Base-by-base conservation (phyloP, 164 flowering plant species). In the Dillenia turbinata region DNA sequence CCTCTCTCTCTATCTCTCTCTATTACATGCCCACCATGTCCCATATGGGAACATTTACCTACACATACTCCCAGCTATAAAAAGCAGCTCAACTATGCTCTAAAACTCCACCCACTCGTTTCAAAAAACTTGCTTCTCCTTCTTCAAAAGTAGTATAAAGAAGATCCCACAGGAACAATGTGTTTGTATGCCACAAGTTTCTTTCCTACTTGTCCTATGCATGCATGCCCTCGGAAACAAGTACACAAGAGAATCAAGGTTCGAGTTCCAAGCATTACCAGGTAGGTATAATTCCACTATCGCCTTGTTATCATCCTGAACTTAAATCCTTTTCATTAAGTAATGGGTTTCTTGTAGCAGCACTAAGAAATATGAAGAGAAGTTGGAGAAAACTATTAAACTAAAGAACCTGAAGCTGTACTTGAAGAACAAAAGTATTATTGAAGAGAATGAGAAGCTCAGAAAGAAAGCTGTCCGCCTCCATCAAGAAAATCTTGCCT, bases 401-500 rank as follows among this genome's bases (percentile, higher is more conserved):
- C 7, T 79, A 43, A 65, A 67, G 68, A 84, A 84, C 73, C 54
- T 76, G 74, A 75, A 78, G 78, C 77, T 84, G n/a, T 81, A 78
- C 65, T 50, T 81, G 75, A 69, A 78, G 64, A 84, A 84, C 77
- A 67, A 65, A 60, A 73, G 66, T 45, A 84, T 84, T 8, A 66
- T 76, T 13, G 79, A 79, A 65, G 83, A 82, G 75, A 84, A 84
- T 57, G 78, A 79, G 72, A 81, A 71, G 68, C 75, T 81, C 56
- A 78, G 80, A 67, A 75, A 65, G 63, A 78, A 57, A 64, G 84
- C 86, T 45, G 52, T 47, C 26, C 71, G 75, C 45, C 84, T 81
- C 5, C 76, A 64, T 65, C 78, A 78, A 64, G 84, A 84, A 66
- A 84, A 81, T 68, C 58, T 65, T 16, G 73, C 75, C 9, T 56